Evolutionary conservation across 768 basidiomycete species (phyloP).

Genomic region (Tulasnella calospora): DNA sequence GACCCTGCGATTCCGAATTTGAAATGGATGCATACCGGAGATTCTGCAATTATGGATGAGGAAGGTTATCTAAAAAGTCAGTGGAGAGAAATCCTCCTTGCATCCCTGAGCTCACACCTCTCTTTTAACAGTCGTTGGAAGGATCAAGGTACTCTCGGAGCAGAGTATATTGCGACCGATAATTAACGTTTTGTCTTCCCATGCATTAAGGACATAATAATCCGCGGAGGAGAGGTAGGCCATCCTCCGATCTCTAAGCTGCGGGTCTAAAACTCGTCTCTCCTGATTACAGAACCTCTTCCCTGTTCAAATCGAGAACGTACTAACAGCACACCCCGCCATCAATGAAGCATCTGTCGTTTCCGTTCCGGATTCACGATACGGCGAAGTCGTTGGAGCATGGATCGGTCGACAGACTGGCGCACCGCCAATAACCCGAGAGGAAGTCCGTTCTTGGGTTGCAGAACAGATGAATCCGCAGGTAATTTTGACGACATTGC

Average conservation of each 20-base stretch:
- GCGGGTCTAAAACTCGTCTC: background rate
- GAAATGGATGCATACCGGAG: constrained; percentile 81
- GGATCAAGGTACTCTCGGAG: constrained; percentile 54
- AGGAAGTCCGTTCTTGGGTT: constrained; percentile 54
- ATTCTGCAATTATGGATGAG: constrained; percentile 73
- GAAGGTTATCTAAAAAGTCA: constrained; percentile 71
- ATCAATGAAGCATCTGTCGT: constrained; percentile 71
- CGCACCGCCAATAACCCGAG: constrained; percentile 39
- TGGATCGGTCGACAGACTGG: constrained; percentile 58
- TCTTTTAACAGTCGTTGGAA: constrained; percentile 56
- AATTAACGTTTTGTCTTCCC: background rate
- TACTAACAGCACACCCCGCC: constrained; percentile 48
- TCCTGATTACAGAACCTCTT: constrained; percentile 58
- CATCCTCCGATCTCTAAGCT: background rate
- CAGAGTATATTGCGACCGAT: too few species aligned
- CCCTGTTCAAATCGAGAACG: constrained; percentile 81
- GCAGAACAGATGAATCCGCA: constrained; percentile 68
- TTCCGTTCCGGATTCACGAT: constrained; percentile 60
- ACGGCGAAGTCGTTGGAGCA: constrained; percentile 75
- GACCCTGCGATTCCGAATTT: constrained; percentile 36
- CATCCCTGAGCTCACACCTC: background rate
- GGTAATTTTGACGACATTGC: constrained; percentile 40
- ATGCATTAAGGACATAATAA: constrained; percentile 67
- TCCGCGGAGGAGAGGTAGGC: constrained; percentile 74
- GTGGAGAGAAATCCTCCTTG: constrained; percentile 31